Conservation (phyloP, 768 basidiomycete genomes). For the Hypholoma fasciculare region DNA sequence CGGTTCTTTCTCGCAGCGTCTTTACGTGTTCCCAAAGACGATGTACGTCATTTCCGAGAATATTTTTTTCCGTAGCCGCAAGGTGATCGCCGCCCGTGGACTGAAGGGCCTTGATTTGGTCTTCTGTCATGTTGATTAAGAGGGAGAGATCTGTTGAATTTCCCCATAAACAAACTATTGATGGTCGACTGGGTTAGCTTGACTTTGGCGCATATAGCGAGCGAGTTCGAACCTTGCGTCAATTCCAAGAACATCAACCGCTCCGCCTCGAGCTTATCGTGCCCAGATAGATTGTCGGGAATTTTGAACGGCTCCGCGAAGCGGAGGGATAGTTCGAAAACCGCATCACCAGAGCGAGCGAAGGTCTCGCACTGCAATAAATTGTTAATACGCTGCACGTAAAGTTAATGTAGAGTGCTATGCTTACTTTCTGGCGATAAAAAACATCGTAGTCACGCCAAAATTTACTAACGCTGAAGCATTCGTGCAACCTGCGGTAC, state of each 20-base stretch:
- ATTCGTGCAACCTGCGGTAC: constrained; percentile 88
- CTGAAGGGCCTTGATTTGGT: constrained; percentile 95
- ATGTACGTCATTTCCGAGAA: constrained; percentile 81
- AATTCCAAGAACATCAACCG: constrained; percentile 89
- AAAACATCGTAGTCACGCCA: constrained; percentile 95
- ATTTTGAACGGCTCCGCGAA: constrained; percentile 85
- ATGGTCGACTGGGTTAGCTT: neutral
- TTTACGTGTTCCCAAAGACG: constrained; percentile 76
- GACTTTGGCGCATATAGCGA: neutral
- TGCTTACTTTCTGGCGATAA: constrained; percentile 80
- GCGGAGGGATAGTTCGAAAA: constrained; percentile 90
- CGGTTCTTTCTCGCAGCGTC: constrained; percentile 65
- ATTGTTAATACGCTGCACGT: neutral
- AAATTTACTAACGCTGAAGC: constrained; percentile 88
- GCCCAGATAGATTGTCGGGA: constrained; percentile 47
- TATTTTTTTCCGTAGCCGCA: constrained; percentile 95
- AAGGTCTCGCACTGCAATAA: constrained; percentile 83
- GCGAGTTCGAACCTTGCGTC: constrained; percentile 67
- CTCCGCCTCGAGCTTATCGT: constrained; percentile 68
- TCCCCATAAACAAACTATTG: constrained; percentile 89
- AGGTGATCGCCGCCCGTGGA: constrained; percentile 95
- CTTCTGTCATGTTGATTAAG: constrained; percentile 96
- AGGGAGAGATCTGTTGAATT: constrained; percentile 96
- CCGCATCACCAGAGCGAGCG: constrained; percentile 87
- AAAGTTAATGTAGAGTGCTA: neutral